Base-by-base conservation (phyloP, 345 rosid species). In the Arabis alpina region DNA sequence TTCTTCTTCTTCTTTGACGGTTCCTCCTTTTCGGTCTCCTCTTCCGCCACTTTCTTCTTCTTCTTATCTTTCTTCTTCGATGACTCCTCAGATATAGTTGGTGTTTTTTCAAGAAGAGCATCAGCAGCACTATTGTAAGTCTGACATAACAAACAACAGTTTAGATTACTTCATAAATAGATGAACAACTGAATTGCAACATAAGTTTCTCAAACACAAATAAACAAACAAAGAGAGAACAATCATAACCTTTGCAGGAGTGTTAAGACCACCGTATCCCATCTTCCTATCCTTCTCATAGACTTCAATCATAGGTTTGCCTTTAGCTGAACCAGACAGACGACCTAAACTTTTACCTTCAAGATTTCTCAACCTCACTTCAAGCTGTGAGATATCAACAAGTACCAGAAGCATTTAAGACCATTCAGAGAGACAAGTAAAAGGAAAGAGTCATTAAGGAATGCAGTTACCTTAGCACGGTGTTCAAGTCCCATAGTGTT, bases 241-340 rank as follows among this genome's bases (percentile, higher is more conserved):
- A 10, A 48, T 47, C 39, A 27, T 8, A 14, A 89, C 97, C 96
- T 91, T 91, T 19, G 97, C 95, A 64, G 95, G 81, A 63, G 96
- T 86, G 52, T 88, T 83, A 67, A 89, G 59, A 14, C 81, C 96
- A 32, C 91, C 88, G 24, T 91, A 66, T 3, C 87, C 87, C 77
- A 71, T 81, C 87, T 85, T 93, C 23, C 87, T 67, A 69, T 93
- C 97, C 74, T 89, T 93, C 73, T 89, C 86, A 80, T 91, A 89
- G 54, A 78, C 88, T 79, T 91, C 97, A 39, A 91, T 87, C 82
- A 85, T 91, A 6, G 98, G 94, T 52, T 93, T 93, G 77, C 96
- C 94, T 79, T 87, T 89, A 13, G 86, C 82, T 57, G 98, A 91
- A 32, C 93, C 98, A 54, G 96, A 91, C 52, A 90, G 81, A 4